Base-by-base conservation (phyloP, 106 monocot genomes). In the Amphibolis antarctica region DNA sequence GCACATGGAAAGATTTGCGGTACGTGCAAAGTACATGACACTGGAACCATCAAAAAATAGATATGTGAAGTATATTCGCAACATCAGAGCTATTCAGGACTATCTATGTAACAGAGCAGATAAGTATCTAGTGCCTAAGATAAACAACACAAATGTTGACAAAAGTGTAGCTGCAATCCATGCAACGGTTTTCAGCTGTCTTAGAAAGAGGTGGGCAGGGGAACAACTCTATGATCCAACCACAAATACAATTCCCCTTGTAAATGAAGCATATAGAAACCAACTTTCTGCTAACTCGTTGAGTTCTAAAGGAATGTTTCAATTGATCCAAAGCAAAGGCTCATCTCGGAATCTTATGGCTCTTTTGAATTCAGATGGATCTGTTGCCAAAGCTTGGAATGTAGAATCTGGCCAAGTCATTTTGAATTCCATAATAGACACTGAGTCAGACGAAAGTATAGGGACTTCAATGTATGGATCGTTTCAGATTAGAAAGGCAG, bases 21-120 rank as follows among this genome's bases (percentile, higher is more conserved):
- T 92, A 44, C 83, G 91, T 72, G 91, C 91, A 68, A 92, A 92
- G 44, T 92, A 92, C 70, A 92, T 92, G 91, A 83, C 91, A 42
- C 61, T 92, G 52, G 91, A 92, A 20, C 86, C 91, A 44, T 73
- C 78, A 63, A 92, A 83, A 67, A 92, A 92, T 60, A 92, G 86
- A 42, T 92, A 92, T 58, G 79, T 92, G 20, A 92, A 84, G 70
- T 92, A 86, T 61, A 86, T 92, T 4, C 78, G 74, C 44, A 92
- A 92, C 64, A 92, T 92, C 28, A 76, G 91, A 66, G 63, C 83
- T 27, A 92, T 92, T 72, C 91, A 92, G 69, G 91, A 92, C 23
- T 92, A 86, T 68, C 83, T 92, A 45, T 86, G 82, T 57, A 77
- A 86, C 26, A 69, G 91, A 22, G 86, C 91, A 64, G 86, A 86